These are phyloP conservation scores for Paratinospora sagittata DNA, from an alignment of 164 flowering plant species.

Conservation along the genomic window DNA sequence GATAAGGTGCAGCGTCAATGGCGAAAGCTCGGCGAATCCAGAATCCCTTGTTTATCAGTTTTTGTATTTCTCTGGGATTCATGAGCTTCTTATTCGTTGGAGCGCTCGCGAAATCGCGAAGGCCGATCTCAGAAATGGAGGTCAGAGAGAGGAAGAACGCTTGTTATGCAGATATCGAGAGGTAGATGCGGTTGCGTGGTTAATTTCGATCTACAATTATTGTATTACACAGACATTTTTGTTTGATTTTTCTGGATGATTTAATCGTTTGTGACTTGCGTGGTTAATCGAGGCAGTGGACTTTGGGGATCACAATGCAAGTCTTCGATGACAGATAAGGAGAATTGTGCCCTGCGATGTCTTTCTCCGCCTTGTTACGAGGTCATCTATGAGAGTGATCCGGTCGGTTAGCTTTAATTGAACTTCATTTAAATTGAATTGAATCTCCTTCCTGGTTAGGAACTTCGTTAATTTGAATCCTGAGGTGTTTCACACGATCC, in stretches of 20 bases:
- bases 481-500: background rate
- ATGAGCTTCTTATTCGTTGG: background rate
- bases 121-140: constrained; percentile 37
- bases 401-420: constrained; percentile 32
- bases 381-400: constrained; percentile 74
- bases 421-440: background rate
- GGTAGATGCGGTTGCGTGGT: constrained; percentile 22
- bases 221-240: background rate
- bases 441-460: background rate
- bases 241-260: background rate
- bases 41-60: background rate
- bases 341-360: constrained; percentile 85
- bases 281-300: constrained; percentile 38
- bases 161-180: constrained; percentile 68
- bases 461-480: background rate
- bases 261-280: background rate
- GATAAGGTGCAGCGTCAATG: background rate
- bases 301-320: constrained; percentile 82
- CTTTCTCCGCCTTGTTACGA: constrained; percentile 71
- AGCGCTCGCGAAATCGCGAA: constrained; percentile 23
- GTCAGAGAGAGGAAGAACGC: constrained; percentile 45
- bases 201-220: background rate
- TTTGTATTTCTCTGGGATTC: constrained; percentile 1
- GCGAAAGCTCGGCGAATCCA: background rate
- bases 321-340: constrained; percentile 64